A percentile compares a stretch with the other conserved stretches of the same genome.
phyloP scores from a whole-genome alignment of 2,329 filamentous ascomycete species.

The Tolypocladium pustulatum region DNA sequence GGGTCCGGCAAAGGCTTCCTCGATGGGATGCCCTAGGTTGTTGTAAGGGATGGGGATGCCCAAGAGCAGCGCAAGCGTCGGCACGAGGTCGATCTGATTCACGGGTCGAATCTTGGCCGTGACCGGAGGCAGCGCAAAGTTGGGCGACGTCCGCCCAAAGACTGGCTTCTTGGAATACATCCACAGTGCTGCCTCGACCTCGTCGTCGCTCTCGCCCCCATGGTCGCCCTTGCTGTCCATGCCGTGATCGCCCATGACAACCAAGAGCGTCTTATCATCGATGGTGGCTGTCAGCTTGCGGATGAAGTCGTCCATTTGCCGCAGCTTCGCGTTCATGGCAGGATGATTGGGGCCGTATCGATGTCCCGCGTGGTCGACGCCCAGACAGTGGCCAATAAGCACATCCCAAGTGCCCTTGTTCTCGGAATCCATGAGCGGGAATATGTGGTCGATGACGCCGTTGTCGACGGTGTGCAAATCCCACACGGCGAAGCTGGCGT shows the following conservation, averaged over 20 bases:
- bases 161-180: slow-evolving; percentile 88
- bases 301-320: slow-evolving; percentile 81
- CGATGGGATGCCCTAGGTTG: slow-evolving; percentile 84
- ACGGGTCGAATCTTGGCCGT: slow-evolving; percentile 68
- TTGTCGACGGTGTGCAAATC: slow-evolving; percentile 95
- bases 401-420: slow-evolving; percentile 75
- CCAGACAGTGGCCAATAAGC: slow-evolving; percentile 87
- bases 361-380: slow-evolving; percentile 94
- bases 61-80: slow-evolving; percentile 77
- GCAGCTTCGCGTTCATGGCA: slow-evolving; percentile 82
- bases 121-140: slow-evolving; percentile 45
- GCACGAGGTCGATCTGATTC: slow-evolving; percentile 89
- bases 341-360: slow-evolving; percentile 88
- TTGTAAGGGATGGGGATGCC: slow-evolving; percentile 94
- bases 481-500: slow-evolving; percentile 98
- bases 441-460: slow-evolving; percentile 82
- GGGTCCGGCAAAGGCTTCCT: slow-evolving; percentile 76
- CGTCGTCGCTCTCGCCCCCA: slow-evolving; percentile 94
- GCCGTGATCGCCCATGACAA: slow-evolving; percentile 98
- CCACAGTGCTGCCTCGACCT: slow-evolving; percentile 90
- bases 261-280: slow-evolving; percentile 76
- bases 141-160: slow-evolving; percentile 66
- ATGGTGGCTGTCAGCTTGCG: slow-evolving; percentile 59
- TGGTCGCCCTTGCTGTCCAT: slow-evolving; percentile 98
- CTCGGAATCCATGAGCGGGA: slow-evolving; percentile 62